Evolutionary conservation across 345 rosid species (phyloP).

Genomic region (Pistacia integerrima): DNA sequence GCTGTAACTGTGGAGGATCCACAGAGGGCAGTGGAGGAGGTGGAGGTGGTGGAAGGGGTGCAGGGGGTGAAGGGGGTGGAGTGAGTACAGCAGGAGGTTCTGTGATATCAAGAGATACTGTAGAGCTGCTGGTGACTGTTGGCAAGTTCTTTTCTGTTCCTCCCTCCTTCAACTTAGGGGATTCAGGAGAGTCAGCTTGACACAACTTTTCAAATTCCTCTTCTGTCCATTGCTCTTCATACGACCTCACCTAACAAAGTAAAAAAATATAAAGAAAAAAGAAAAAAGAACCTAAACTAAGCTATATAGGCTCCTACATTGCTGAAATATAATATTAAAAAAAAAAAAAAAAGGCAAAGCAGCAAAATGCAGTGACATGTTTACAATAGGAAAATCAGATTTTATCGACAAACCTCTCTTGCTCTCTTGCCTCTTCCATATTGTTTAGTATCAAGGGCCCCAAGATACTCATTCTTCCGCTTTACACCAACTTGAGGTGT

Average conservation of each 20-base stretch:
- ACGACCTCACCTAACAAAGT: constrained; percentile 70
- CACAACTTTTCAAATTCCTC: constrained; percentile 94
- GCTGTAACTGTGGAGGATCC: constrained; percentile 37
- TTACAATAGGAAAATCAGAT: constrained; percentile 19
- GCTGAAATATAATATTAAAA: neutral
- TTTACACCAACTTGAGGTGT: constrained; percentile 55
- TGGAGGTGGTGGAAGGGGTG: constrained; percentile 15
- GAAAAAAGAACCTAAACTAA: neutral
- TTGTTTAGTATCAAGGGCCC: constrained; percentile 64
- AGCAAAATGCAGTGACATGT: neutral
- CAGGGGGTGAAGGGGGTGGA: neutral
- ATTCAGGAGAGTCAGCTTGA: constrained; percentile 74
- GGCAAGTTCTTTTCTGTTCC: constrained; percentile 40
- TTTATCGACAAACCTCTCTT: constrained; percentile 73
- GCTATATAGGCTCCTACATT: constrained; percentile 8
- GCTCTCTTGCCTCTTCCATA: constrained; percentile 97
- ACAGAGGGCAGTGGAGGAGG: constrained; percentile 18
- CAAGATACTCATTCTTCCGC: constrained; percentile 57
- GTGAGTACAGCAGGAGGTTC: constrained; percentile 32
- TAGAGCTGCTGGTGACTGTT: constrained; percentile 34
- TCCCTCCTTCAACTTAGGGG: constrained; percentile 65
- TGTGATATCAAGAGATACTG: constrained; percentile 20
- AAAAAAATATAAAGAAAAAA: constrained; percentile 8
- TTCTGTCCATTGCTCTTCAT: constrained; percentile 92
- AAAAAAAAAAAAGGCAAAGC: neutral